These are phyloP conservation scores for Phytophthora hybrid DNA, from an alignment of 352 stramenopile species.

Conservation along the genomic window DNA sequence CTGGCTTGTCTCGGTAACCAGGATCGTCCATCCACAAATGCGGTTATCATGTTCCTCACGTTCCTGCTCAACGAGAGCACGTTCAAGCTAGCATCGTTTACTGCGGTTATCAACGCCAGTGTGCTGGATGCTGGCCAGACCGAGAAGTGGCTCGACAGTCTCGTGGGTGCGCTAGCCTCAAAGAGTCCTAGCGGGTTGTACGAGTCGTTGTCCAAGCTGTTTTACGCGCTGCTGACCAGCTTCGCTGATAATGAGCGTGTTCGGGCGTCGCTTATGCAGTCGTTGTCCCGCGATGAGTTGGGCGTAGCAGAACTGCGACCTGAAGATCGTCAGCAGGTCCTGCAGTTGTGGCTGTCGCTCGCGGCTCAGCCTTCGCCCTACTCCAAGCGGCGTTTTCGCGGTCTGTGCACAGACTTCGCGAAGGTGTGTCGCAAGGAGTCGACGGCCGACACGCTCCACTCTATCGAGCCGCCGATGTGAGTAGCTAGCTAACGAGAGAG, in stretches of 20 bases:
- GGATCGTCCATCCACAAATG: conserved; percentile 71
- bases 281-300: conserved; percentile 47
- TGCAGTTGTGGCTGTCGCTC: conserved; percentile 64
- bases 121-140: conserved; percentile 54
- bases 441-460: conserved; percentile 61
- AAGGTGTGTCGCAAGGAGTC: conserved; percentile 80
- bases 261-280: conserved; percentile 40
- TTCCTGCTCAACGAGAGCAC: conserved; percentile 69
- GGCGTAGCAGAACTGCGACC: conserved; percentile 48
- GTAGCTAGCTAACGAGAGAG: background rate
- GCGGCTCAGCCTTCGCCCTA: conserved; percentile 61
- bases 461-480: conserved; percentile 54
- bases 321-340: conserved; percentile 61
- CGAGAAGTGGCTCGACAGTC: conserved; percentile 58
- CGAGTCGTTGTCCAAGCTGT: conserved; percentile 58
- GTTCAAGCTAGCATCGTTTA: conserved; percentile 53
- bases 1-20: conserved; percentile 71
- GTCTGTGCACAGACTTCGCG: conserved; percentile 71
- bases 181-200: conserved; percentile 70
- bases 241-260: conserved; percentile 51
- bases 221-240: conserved; percentile 59
- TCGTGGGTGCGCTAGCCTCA: conserved; percentile 57
- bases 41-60: conserved; percentile 72
- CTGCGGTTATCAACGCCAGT: conserved; percentile 51
- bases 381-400: conserved; percentile 67